Base-by-base conservation (phyloP, 1,284 basidiomycete species). In the Irpex sp. region DNA sequence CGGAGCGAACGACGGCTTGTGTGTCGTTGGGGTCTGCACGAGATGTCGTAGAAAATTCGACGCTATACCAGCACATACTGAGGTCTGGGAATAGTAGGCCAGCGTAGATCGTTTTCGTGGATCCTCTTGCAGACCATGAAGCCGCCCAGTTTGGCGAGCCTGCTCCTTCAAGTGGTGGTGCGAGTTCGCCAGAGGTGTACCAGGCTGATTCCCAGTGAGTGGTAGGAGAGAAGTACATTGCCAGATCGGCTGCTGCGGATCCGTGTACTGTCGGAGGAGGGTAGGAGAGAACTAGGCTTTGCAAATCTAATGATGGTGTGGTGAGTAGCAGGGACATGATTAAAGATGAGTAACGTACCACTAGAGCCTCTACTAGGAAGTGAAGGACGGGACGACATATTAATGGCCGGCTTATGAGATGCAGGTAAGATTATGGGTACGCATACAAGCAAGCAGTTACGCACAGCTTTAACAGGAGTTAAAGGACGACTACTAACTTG, bases 11-110 rank as follows among this genome's bases (percentile, higher is more conserved):
- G 26, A 75, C 72, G 47, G 68, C 57, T 17, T 63, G 67, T 5
- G 72, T 60, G 67, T 78, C 72, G 67, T 75, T 74, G 17, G 77
- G 76, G 63, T 76, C 70, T 7, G 72, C 68, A 3, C 68, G 61
- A 13, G 49, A 68, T 21, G 66, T 64, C 11, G 72, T 72, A 19
- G 71, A 71, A 65, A 75, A 83, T 36, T 73, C 64, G 58, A 83
- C 77, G 37, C 71, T 72, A 66, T 76, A 79, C 80, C 81, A 85
- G 71, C 79, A 79, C 33, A 80, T 69, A 69, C 79, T 82, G 58
- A 84, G 76, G 64, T 85, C 83, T 4, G 77, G 71, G 72, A 82
- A 84, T 46, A 83, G 66, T 4, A 78, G 71, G 17, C 78, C 79
- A 56, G 74, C 72, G 47, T 68, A 68, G 36, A 77, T 60, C 0